Evolutionary conservation across 2,329 filamentous ascomycete species (phyloP).

Genomic region (Colletotrichum sp.): DNA sequence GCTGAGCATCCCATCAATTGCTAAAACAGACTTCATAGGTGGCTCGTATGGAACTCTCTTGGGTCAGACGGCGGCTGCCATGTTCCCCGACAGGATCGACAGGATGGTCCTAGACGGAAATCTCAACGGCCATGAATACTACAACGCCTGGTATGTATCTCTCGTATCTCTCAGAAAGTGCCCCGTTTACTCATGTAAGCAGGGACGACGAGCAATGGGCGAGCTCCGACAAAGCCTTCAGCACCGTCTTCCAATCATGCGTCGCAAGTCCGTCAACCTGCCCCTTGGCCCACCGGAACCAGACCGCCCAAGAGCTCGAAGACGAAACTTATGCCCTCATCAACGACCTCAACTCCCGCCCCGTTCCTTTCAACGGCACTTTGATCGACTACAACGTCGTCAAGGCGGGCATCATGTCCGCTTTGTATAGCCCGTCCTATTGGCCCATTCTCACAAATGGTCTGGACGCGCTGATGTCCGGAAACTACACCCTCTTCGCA

Average conservation of each 20-base stretch:
- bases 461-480: conserved; percentile 13
- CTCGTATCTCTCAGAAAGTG: neutral
- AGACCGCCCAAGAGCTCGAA: conserved; percentile 26
- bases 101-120: conserved; percentile 37
- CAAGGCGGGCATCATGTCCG: neutral
- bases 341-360: conserved; percentile 26
- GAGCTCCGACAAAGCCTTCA: conserved; percentile 30
- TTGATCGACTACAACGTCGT: conserved; percentile 29
- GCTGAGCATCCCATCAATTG: neutral
- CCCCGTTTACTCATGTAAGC: neutral
- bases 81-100: conserved; percentile 42
- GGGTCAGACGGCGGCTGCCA: conserved; percentile 41
- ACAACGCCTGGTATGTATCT: conserved; percentile 26
- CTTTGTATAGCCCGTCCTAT: neutral
- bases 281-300: conserved; percentile 22
- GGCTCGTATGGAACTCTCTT: conserved; percentile 43
- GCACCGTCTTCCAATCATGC: conserved; percentile 28
- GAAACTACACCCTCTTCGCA: neutral
- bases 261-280: conserved; percentile 25
- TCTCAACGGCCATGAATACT: conserved; percentile 35
- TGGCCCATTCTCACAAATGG: neutral
- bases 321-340: conserved; percentile 25
- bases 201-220: conserved; percentile 29
- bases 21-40: conserved; percentile 24
- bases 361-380: conserved; percentile 22